These are phyloP conservation scores for Combretum micranthum DNA, from an alignment of 345 rosid species.

Conservation along the genomic window DNA sequence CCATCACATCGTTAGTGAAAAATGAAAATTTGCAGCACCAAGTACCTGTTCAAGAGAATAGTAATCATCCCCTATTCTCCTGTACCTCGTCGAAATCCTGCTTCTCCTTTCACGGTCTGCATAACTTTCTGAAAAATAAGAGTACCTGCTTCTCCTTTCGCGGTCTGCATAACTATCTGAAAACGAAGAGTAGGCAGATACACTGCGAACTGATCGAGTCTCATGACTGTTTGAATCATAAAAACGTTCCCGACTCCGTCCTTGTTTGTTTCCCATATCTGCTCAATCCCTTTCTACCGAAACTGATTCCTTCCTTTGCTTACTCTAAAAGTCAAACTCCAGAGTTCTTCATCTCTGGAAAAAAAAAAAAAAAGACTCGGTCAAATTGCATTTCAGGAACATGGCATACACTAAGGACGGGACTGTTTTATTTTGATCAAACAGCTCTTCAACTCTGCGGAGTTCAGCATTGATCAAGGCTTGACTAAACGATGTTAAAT, in stretches of 20 bases:
- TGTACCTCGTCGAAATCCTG: conserved; percentile 16
- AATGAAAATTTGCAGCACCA: background rate
- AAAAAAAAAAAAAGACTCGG: too few species aligned
- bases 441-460: too few species aligned
- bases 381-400: too few species aligned
- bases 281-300: background rate
- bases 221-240: background rate
- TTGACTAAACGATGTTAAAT: too few species aligned
- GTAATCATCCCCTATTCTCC: conserved; percentile 30
- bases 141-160: conserved; percentile 13
- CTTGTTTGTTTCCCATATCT: conserved; percentile 25
- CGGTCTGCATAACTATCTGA: conserved; percentile 1
- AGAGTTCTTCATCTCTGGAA: too few species aligned
- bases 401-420: too few species aligned
- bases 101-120: conserved; percentile 15
- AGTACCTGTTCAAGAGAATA: conserved; percentile 28
- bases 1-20: background rate
- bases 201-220: conserved; percentile 9
- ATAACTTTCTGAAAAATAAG: conserved; percentile 3
- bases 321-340: too few species aligned
- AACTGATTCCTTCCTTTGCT: background rate
- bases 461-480: too few species aligned
- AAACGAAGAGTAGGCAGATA: conserved; percentile 4
- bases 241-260: conserved; percentile 7
- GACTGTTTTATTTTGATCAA: too few species aligned